phyloP scores from a whole-genome alignment of 768 basidiomycete genomes.

The Lentinula guzmanii region DNA sequence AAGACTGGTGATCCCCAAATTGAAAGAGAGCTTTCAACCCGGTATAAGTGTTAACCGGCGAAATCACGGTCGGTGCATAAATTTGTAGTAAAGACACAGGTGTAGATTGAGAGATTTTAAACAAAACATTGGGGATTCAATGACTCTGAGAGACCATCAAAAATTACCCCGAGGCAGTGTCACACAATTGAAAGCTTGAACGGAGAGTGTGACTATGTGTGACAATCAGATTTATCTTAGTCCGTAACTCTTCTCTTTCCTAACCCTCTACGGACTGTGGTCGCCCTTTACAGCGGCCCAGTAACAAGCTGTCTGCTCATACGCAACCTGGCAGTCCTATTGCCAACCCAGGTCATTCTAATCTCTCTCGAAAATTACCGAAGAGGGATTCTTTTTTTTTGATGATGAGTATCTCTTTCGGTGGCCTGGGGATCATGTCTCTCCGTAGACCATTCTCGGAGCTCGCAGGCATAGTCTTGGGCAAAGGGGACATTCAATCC shows the following conservation, averaged over 20 bases:
- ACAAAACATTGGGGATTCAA: neutral
- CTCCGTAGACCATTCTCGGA: constrained; percentile 48
- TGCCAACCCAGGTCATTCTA: constrained; percentile 29
- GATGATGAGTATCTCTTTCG: constrained; percentile 62
- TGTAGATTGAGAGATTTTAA: too few species aligned
- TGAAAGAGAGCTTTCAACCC: neutral
- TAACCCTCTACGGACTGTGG: constrained; percentile 12
- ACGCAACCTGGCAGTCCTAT: constrained; percentile 21
- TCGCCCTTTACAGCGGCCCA: constrained; percentile 20
- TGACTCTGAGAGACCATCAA: neutral
- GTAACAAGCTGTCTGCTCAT: constrained; percentile 37
- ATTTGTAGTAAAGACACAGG: neutral
- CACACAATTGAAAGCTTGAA: neutral
- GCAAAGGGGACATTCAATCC: constrained; percentile 62
- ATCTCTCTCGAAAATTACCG: constrained; percentile 25
- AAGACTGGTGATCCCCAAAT: neutral
- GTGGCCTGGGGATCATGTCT: constrained; percentile 55
- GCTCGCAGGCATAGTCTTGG: constrained; percentile 42
- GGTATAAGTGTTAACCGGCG: neutral
- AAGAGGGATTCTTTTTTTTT: constrained; percentile 45
- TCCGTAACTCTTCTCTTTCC: constrained; percentile 7
- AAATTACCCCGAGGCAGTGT: neutral
- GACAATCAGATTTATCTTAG: neutral
- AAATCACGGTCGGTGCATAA: neutral
- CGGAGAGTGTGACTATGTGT: neutral